Base-by-base conservation (phyloP, 2,329 filamentous ascomycete genomes). In the Raffaelea albimanens region DNA sequence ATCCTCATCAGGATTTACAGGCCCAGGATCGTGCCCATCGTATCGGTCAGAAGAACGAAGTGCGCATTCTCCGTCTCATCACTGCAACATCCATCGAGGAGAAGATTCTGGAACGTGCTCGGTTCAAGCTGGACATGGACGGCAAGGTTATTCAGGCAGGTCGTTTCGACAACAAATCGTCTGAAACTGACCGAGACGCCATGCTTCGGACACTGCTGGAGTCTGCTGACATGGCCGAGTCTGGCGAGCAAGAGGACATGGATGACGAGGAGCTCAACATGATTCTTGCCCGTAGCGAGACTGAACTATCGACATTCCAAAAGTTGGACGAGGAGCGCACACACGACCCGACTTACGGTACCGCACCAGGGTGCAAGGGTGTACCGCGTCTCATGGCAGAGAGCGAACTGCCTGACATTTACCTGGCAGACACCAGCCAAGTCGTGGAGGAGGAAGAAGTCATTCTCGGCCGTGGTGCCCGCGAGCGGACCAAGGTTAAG, bases 1-100 rank as follows among this genome's bases (percentile, higher is more conserved):
- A 98, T 66, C 93, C 93, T 62, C 91, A 97, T 63, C 93, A 98
- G 67, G 93, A 98, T 85, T 73, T 98, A 67, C 93, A 98, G 66
- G 93, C 93, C 14, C 93, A 98, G 63, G 93, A 98, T 84, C 93
- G 93, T 83, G 93, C 93, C 42, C 93, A 98, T 81, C 91, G 93
- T 85, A 98, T 98, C 56, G 93, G 93, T 52, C 93, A 98, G 67
- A 98, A 98, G 82, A 98, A 98, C 59, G 93, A 98, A 67, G 93
- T 98, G 48, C 86, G 93, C 58, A 98, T 98, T 63, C 70, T 98
- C 51, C 84, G 93, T 66, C 75, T 98, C 40, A 97, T 98, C 65
- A 96, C 85, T 55, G 94, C 89, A 10, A 95, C 95, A 59, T 97
- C 93, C 0, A 90, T 98, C 2, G 93, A 98, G 67, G 93, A 98